Base-by-base conservation (phyloP, 495 filamentous ascomycete genomes). In the Aspergillus nanangensis region DNA sequence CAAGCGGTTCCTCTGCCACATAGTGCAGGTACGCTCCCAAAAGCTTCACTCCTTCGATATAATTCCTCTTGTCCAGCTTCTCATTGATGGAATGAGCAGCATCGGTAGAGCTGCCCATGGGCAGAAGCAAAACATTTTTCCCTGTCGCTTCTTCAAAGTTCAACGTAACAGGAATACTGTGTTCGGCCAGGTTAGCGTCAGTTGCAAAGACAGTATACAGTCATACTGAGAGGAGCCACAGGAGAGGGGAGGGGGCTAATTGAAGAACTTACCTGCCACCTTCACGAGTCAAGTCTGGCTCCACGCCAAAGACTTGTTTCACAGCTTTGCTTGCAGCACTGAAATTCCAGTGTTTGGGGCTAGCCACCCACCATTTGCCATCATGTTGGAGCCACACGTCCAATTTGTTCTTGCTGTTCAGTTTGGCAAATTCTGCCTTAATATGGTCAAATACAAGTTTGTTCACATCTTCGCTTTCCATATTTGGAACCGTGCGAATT, bases 281-380 rank as follows among this genome's bases (percentile, higher is more conserved):
- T 71, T 99, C 93, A 36, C 93, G 79, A 25, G 93, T 99, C 73
- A 97, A 82, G 69, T 99, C 93, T 17, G 93, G 93, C 67, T 91
- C 79, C 37, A 93, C 83, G 15, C 87, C 86, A 71, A 89, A 99
- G 18, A 99, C 94, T 33, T 86, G 78, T 71, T 95, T 81, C 13
- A 91, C 90, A 10, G 93, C 93, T 76, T 95, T 96, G 58, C 82
- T 77, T 8, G 93, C 93, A 17, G 93, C 93, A 19, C 77, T 75
- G 69, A 96, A 99, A 76, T 97, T 99, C 90, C 92, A 96, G 76
- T 97, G 93, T 63, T 93, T 92, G 10, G 93, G 94, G 56, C 82
- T 87, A 17, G 94, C 87, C 20, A 95, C 90, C 93, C 93, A 99
- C 93, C 93, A 99, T 63, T 95, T 96, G 24, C 93, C 93, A 41